phyloP scores from a whole-genome alignment of 305 asterid species.

The Fraxinus velutina region DNA sequence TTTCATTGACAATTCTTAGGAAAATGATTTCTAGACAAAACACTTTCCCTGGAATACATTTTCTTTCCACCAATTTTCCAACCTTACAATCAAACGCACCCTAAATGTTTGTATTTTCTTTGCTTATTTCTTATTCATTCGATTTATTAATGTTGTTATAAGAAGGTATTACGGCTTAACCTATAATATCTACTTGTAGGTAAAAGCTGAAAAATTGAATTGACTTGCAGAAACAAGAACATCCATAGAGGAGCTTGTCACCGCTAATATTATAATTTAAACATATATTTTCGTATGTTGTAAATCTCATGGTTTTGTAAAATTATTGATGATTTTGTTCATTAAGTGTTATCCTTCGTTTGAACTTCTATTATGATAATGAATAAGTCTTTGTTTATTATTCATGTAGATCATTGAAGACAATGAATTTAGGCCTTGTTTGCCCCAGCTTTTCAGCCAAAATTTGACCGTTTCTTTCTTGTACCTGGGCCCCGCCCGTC shows the following conservation, averaged over 20 bases:
- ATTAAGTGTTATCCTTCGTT: too few species aligned
- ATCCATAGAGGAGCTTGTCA: background rate
- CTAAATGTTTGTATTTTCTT: too few species aligned
- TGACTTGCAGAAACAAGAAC: background rate
- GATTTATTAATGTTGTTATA: background rate
- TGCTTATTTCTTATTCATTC: background rate
- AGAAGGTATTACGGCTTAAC: background rate
- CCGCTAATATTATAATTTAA: too few species aligned
- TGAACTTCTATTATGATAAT: background rate
- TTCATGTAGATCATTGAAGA: background rate
- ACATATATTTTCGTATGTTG: background rate
- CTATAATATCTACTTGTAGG: background rate
- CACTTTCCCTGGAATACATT: too few species aligned
- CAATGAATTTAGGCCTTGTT: background rate
- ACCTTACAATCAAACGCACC: too few species aligned
- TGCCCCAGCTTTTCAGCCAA: too few species aligned
- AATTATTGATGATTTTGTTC: background rate
- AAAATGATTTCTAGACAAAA: too few species aligned
- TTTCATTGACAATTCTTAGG: too few species aligned
- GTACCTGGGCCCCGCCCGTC: too few species aligned
- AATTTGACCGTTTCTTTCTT: too few species aligned
- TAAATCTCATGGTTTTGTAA: background rate
- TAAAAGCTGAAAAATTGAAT: background rate
- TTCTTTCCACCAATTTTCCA: too few species aligned
- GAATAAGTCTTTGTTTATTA: background rate